Percentiles rank a stretch among this genome's conserved stretches.
These are phyloP conservation scores for Aspergillus ostianus DNA, from an alignment of 495 filamentous ascomycete genomes.

Conservation along the genomic window DNA sequence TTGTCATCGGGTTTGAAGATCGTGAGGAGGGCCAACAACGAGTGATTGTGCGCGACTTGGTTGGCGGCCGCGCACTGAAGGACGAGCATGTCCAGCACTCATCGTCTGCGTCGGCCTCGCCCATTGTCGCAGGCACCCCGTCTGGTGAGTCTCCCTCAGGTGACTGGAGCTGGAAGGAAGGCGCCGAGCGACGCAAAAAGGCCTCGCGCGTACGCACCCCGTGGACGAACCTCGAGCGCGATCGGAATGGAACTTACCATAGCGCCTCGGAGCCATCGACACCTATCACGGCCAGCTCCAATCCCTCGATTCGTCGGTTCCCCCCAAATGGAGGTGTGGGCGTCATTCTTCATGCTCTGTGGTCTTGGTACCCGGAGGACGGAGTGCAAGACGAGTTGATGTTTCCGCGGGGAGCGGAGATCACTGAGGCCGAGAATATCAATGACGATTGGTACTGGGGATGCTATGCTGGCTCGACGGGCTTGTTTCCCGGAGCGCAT, in stretches of 20 bases:
- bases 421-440: slow-evolving; percentile 74
- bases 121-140: slow-evolving; percentile 6
- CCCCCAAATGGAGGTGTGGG: slow-evolving; percentile 72
- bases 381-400: slow-evolving; percentile 68
- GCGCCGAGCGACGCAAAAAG: slow-evolving; percentile 46
- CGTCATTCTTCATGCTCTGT: slow-evolving; percentile 57
- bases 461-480: slow-evolving; percentile 69
- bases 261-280: slow-evolving; percentile 12
- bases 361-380: slow-evolving; percentile 69
- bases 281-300: slow-evolving; percentile 6
- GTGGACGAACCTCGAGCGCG: slow-evolving; percentile 5
- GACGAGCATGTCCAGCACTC: slow-evolving; percentile 46
- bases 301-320: slow-evolving; percentile 38
- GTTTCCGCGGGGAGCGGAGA: slow-evolving; percentile 79
- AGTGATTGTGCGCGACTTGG: slow-evolving; percentile 60
- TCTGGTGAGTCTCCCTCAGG: slow-evolving; percentile 21
- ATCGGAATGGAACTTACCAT: slow-evolving; percentile 1
- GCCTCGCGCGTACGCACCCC: slow-evolving; percentile 38
- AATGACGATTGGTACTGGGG: slow-evolving; percentile 88
- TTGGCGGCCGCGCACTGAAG: slow-evolving; percentile 65
- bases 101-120: slow-evolving; percentile 19
- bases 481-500: slow-evolving; percentile 75
- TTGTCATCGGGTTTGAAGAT: slow-evolving; percentile 71
- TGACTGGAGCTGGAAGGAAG: slow-evolving; percentile 54
- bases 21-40: slow-evolving; percentile 55